A percentile compares a stretch with the other conserved stretches of the same genome.
phyloP scores from a whole-genome alignment of 495 filamentous ascomycete genomes.

The Durotheca rogersii region DNA sequence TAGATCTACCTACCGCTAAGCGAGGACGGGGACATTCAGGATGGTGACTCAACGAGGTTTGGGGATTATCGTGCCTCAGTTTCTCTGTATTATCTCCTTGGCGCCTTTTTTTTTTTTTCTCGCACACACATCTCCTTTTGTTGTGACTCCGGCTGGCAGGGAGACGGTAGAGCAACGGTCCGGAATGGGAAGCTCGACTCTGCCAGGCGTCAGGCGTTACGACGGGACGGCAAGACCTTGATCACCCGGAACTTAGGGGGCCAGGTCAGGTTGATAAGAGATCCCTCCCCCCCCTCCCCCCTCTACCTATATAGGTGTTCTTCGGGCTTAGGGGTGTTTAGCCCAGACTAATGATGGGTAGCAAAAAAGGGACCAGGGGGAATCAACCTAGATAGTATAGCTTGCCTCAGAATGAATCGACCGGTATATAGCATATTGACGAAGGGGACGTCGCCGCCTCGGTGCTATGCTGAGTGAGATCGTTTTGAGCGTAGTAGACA shows the following conservation, averaged over 20 bases:
- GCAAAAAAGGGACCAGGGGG: conserved; percentile 3
- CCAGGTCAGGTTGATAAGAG: not conserved
- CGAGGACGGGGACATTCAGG: no score
- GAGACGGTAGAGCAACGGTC: conserved; percentile 7
- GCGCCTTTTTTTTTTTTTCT: no score
- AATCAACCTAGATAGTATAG: conserved; percentile 4
- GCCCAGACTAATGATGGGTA: conserved; percentile 10
- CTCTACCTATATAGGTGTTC: no score
- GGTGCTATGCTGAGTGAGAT: no score
- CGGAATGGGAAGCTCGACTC: conserved; percentile 15
- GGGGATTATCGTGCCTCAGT: not conserved
- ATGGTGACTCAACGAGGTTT: conserved; percentile 3
- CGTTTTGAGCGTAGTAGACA: no score
- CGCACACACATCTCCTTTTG: no score
- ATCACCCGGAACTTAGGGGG: not conserved
- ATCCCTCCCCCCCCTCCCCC: no score
- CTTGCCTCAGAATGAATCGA: conserved; percentile 23
- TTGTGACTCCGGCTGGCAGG: conserved; percentile 10
- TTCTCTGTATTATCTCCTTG: conserved; percentile 7
- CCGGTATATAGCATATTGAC: not conserved
- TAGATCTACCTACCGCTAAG: no score
- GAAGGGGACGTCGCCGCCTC: no score
- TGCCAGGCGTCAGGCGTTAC: conserved; percentile 13
- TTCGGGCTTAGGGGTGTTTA: no score
- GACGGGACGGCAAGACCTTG: not conserved